These are phyloP conservation scores for Penicillium fimorum DNA, from an alignment of 495 filamentous ascomycete genomes.

Conservation along the genomic window DNA sequence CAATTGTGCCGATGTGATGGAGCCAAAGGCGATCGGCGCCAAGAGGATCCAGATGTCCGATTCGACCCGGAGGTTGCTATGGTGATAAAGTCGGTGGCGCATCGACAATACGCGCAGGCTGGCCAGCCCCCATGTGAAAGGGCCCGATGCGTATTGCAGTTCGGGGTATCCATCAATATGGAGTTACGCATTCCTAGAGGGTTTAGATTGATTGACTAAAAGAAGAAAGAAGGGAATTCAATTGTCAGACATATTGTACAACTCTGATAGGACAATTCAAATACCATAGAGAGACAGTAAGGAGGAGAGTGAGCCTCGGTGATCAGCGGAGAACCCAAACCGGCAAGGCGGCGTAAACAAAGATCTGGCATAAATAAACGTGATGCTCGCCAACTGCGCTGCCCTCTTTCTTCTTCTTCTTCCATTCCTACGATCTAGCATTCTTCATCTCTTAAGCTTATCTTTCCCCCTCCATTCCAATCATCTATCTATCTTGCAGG, in stretches of 20 bases:
- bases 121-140: slow-evolving; percentile 23
- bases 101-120: slow-evolving; percentile 13
- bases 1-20: slow-evolving; percentile 5
- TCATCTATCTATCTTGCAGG: neutral
- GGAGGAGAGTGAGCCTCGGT: slow-evolving; percentile 9
- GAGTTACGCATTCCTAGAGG: neutral
- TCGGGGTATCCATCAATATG: slow-evolving; percentile 5
- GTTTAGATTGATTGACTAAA: neutral
- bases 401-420: slow-evolving; percentile 16
- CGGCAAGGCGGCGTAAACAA: slow-evolving; percentile 36
- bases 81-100: slow-evolving; percentile 13
- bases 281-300: neutral
- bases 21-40: slow-evolving; percentile 17
- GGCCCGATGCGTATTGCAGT: slow-evolving; percentile 10
- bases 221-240: neutral
- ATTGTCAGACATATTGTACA: neutral
- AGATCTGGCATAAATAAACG: slow-evolving; percentile 22
- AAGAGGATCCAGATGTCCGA: slow-evolving; percentile 25
- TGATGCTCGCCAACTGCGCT: slow-evolving; percentile 3
- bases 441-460: slow-evolving; percentile 6
- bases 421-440: slow-evolving; percentile 12
- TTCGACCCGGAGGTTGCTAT: slow-evolving; percentile 34
- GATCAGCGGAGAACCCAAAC: slow-evolving; percentile 18
- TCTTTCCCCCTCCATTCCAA: slow-evolving; percentile 12
- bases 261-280: neutral